A percentile compares a stretch with the other conserved stretches of the same genome.
phyloP scores from a whole-genome alignment of 352 stramenopile genomes.

The Pythium chondricola region DNA sequence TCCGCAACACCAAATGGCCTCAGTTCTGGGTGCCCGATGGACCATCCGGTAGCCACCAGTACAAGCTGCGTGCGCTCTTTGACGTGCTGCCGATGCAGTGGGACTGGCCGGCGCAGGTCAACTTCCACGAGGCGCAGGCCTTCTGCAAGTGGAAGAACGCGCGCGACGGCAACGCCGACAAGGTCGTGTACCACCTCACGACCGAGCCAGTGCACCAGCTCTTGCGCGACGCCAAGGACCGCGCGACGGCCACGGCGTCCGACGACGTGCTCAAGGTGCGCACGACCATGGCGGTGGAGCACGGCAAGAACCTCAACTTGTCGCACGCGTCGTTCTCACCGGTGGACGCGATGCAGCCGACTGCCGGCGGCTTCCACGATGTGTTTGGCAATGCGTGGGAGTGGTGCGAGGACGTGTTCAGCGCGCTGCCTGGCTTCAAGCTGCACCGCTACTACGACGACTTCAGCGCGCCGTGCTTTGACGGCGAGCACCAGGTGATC shows the following conservation, averaged over 20 bases:
- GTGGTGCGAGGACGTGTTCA: constrained; percentile 95
- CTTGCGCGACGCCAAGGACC: constrained; percentile 65
- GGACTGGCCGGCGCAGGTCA: constrained; percentile 95
- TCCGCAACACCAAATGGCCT: constrained; percentile 95
- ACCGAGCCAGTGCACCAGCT: constrained; percentile 93
- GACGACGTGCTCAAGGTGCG: constrained; percentile 79
- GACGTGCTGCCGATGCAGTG: constrained; percentile 89
- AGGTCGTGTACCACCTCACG: constrained; percentile 80
- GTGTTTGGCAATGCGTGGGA: constrained; percentile 96
- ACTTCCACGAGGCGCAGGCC: constrained; percentile 93
- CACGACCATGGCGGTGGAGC: constrained; percentile 35
- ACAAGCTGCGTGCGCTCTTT: constrained; percentile 92
- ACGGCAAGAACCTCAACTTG: constrained; percentile 90
- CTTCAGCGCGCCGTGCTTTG: constrained; percentile 97
- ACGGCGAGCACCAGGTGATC: constrained; percentile 96
- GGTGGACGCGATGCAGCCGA: constrained; percentile 76
- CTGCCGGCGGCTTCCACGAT: constrained; percentile 85
- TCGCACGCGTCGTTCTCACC: constrained; percentile 88
- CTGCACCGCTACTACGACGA: constrained; percentile 94
- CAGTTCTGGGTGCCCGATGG: constrained; percentile 92
- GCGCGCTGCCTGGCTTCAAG: constrained; percentile 88
- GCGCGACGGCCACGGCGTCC: constrained; percentile 27
- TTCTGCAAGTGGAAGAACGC: constrained; percentile 87
- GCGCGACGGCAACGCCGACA: constrained; percentile 51
- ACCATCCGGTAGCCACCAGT: constrained; percentile 91